Evolutionary conservation across 768 basidiomycete genomes (phyloP).

Genomic region (Polyporus arcularius): DNA sequence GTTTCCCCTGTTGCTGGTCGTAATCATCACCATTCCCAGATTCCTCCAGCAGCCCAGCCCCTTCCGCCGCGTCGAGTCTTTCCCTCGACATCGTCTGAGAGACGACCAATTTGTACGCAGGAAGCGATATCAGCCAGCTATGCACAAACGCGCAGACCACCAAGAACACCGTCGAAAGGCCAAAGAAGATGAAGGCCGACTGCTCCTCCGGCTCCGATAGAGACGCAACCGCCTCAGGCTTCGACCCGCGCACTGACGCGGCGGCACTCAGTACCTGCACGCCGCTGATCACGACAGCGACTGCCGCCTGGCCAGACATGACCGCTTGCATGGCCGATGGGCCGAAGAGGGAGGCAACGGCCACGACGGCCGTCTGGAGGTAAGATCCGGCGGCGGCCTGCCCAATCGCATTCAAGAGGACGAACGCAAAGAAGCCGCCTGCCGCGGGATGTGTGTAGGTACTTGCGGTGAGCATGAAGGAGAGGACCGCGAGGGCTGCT

Average conservation of each 20-base stretch:
- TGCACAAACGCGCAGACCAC: slow-evolving; percentile 55
- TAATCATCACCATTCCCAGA: slow-evolving; percentile 21
- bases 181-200: slow-evolving; percentile 77
- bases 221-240: slow-evolving; percentile 8
- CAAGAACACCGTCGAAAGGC: slow-evolving; percentile 67
- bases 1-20: slow-evolving; percentile 23
- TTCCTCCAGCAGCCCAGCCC: slow-evolving; percentile 32
- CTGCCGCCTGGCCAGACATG: slow-evolving; percentile 84
- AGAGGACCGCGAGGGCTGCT: slow-evolving; percentile 51
- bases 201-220: slow-evolving; percentile 53
- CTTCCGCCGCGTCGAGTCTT: slow-evolving; percentile 5
- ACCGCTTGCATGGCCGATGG: slow-evolving; percentile 68
- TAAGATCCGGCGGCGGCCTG: slow-evolving; percentile 71
- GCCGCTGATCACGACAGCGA: slow-evolving; percentile 78
- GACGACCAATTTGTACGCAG: slow-evolving; percentile 58
- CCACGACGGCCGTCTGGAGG: slow-evolving; percentile 75
- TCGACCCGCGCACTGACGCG: slow-evolving; percentile 48
- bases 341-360: slow-evolving; percentile 82
- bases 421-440: slow-evolving; percentile 62
- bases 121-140: slow-evolving; percentile 55
- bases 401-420: slow-evolving; percentile 57
- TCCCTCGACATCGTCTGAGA: not conserved
- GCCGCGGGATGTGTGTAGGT: slow-evolving; percentile 59
- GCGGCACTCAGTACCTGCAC: slow-evolving; percentile 72
- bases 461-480: slow-evolving; percentile 62